Conservation (phyloP, 345 rosid genomes). For the Citrus medica region DNA sequence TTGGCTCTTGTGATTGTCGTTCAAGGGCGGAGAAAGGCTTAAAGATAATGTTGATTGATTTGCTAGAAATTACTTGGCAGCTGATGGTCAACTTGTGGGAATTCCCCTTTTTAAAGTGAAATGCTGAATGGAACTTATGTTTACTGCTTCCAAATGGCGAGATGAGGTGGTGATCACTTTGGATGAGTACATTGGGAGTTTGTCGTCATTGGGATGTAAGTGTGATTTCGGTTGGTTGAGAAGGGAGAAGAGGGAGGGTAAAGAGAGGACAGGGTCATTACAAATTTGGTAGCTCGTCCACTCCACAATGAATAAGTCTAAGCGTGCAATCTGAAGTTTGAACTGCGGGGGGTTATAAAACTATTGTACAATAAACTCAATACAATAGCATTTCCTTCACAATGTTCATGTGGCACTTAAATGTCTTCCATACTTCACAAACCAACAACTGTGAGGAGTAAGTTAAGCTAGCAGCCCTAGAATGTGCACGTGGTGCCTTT, state of each 20-base stretch:
- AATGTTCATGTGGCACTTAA: not conserved
- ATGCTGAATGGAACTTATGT: not conserved
- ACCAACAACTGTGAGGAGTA: not conserved
- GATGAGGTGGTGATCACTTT: not conserved
- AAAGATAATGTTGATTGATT: not conserved
- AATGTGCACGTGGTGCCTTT: not conserved
- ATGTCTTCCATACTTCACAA: not conserved
- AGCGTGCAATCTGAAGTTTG: not conserved
- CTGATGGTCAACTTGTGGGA: not conserved
- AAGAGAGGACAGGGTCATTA: not conserved
- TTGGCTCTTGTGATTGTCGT: not conserved
- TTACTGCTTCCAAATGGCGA: not conserved
- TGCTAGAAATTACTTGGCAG: not conserved
- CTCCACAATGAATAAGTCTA: not conserved
- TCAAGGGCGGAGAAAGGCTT: not conserved
- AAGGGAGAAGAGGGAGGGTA: too few species aligned
- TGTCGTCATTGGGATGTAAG: not conserved
- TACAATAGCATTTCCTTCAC: not conserved
- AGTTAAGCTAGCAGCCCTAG: not conserved
- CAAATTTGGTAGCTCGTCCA: not conserved
- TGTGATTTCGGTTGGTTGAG: not conserved
- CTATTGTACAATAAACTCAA: not conserved
- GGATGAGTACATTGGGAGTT: not conserved
- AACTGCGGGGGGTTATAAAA: not conserved
- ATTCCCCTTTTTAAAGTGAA: not conserved